Base-by-base conservation (phyloP, 2,329 filamentous ascomycete species). In the Ceratocystis cubensis region DNA sequence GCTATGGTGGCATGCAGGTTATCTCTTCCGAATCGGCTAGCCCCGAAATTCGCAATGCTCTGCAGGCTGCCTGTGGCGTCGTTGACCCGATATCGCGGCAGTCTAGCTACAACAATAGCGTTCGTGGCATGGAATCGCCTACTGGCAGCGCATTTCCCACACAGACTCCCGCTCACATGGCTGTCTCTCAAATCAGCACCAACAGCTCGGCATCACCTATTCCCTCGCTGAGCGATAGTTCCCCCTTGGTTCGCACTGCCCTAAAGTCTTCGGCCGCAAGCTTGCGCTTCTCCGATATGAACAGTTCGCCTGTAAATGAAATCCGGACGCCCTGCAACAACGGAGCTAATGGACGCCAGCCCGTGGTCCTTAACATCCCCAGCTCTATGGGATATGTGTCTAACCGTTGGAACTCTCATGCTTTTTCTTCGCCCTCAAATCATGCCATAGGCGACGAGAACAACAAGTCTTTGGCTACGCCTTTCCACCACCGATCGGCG, bases 401-500 rank as follows among this genome's bases (percentile, higher is more conserved):
- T 66, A 85, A 83, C 70, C 78, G 84, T 8, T 83, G 83, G 80
- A 84, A 84, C 69, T 70, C 77, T 63, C 76, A 77, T 70, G 80
- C 81, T 1, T 81, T 83, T 69, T 80, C 80, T 1, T 79, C 65
- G 1, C 79, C 81, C 37, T 74, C 77, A 20, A 74, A 77, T 65
- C 71, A 79, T 69, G 73, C 71, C 53, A 75, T 74, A 65, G 71
- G 72, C 44, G 20, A 53, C 17, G 66, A 67, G 4, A 45, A 65
- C 17, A 70, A 70, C 56, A 77, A 81, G 57, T 22, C 63, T 6
- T 20, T 63, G 15, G 33, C 63, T 20, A 28, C 65, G 50, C 61
- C 25, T 28, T 30, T 30, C 56, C 15, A 30, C 8, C 13, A 28
- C 17, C 56, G 33, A 25, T 33, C 25, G 15, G 56, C 8, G 17